Evolutionary conservation across 257 asterid genomes (phyloP).

Genomic region (Primulina eburnea): DNA sequence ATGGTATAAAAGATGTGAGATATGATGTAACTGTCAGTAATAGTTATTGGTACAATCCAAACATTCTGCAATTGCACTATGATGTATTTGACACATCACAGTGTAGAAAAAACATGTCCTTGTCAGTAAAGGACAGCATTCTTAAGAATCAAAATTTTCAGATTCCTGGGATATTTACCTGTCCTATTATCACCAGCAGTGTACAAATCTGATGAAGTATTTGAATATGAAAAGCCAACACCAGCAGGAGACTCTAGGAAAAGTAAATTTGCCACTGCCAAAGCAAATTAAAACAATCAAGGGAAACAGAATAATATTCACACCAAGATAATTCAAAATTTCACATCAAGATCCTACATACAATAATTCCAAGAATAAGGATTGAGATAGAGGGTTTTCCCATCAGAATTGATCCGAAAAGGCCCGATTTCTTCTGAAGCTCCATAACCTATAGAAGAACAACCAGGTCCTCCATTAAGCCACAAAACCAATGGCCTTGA

Average conservation of each 20-base stretch:
- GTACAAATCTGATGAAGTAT: constrained; percentile 80
- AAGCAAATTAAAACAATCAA: constrained; percentile 22
- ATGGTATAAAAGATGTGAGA: neutral
- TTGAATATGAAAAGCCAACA: constrained; percentile 93
- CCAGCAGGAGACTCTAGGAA: constrained; percentile 98
- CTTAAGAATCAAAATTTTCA: constrained; percentile 21
- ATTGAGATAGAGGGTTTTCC: constrained; percentile 73
- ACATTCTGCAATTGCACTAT: neutral
- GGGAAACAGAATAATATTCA: constrained; percentile 11
- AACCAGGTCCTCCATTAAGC: constrained; percentile 99
- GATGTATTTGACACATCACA: constrained; percentile 2
- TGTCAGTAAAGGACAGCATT: neutral
- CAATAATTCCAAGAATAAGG: constrained; percentile 94
- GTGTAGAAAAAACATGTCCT: constrained; percentile 2
- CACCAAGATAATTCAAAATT: neutral
- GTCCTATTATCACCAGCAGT: constrained; percentile 81
- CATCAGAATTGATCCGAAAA: constrained; percentile 77
- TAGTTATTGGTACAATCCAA: neutral
- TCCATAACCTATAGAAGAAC: constrained; percentile 96
- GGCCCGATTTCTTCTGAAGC: constrained; percentile 97
- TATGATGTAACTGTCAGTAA: neutral
- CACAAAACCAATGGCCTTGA: constrained; percentile 85
- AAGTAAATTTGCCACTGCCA: constrained; percentile 92
- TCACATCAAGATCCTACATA: constrained; percentile 34
- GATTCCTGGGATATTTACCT: constrained; percentile 42